A percentile compares a stretch with the other conserved stretches of the same genome.
These are phyloP conservation scores for Trichoderma asperellum DNA, from an alignment of 2,329 filamentous ascomycete genomes.

Conservation along the genomic window DNA sequence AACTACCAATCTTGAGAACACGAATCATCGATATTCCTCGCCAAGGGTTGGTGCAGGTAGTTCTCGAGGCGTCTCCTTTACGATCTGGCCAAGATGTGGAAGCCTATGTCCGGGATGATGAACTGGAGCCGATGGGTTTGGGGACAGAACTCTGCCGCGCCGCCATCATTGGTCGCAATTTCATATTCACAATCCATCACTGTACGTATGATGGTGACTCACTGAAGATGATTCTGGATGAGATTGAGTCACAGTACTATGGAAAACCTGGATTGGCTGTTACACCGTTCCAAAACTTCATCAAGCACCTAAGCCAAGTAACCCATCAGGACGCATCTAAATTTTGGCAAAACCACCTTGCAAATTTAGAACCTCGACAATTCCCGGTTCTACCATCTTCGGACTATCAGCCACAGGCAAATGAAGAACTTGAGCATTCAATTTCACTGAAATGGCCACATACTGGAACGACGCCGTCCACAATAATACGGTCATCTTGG, in stretches of 20 bases:
- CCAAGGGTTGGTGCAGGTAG: slow-evolving; percentile 18
- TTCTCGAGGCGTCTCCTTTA: not conserved
- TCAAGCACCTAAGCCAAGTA: slow-evolving; percentile 9
- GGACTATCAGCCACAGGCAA: slow-evolving; percentile 10
- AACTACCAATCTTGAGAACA: slow-evolving; percentile 19
- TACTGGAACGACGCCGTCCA: slow-evolving; percentile 1
- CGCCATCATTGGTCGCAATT: slow-evolving; percentile 13
- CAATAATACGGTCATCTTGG: slow-evolving; percentile 17
- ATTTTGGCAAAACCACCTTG: slow-evolving; percentile 19
- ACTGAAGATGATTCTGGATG: slow-evolving; percentile 17
- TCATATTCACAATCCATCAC: slow-evolving; percentile 26
- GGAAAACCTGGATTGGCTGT: not conserved
- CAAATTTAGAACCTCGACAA: not conserved
- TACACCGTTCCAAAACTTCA: slow-evolving; percentile 18
- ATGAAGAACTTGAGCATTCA: not conserved
- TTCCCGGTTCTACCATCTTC: slow-evolving; percentile 13
- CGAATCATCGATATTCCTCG: slow-evolving; percentile 13
- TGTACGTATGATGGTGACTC: slow-evolving; percentile 17
- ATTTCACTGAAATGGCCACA: slow-evolving; percentile 1
- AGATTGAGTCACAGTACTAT: slow-evolving; percentile 4
- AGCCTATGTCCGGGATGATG: not conserved
- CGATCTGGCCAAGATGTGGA: not conserved
- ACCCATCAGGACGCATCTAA: slow-evolving; percentile 2
- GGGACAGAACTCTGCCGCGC: slow-evolving; percentile 14
- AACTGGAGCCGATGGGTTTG: slow-evolving; percentile 20